Percentiles rank a stretch among this genome's conserved stretches.
Evolutionary conservation across 129 eudicot genomes (phyloP).

Genomic region (Chrysanthemum lavandulifolium): DNA sequence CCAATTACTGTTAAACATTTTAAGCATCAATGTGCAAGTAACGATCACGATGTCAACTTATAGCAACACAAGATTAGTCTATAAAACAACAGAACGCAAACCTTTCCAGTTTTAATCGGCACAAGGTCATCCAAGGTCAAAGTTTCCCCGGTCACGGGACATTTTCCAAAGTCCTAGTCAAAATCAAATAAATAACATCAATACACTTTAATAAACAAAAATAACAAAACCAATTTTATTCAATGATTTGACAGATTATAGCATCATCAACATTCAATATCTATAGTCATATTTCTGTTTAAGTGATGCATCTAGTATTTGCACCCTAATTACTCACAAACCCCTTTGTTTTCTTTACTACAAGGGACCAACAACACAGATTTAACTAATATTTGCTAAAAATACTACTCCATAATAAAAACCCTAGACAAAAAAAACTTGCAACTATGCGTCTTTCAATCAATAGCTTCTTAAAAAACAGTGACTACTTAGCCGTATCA

Average conservation of each 20-base stretch:
- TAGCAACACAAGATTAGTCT: not conserved
- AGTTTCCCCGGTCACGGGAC: constrained; percentile 87
- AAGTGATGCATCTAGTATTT: not conserved
- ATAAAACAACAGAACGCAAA: constrained; percentile 24
- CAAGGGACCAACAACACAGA: too few species aligned
- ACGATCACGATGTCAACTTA: not conserved
- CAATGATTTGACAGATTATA: too few species aligned
- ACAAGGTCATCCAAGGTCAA: constrained; percentile 76
- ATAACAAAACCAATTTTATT: not conserved
- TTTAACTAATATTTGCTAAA: too few species aligned
- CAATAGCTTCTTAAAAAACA: too few species aligned
- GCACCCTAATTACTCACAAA: not conserved
- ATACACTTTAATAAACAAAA: not conserved
- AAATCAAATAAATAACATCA: constrained; percentile 13
- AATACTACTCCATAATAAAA: too few species aligned
- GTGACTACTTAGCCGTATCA: too few species aligned
- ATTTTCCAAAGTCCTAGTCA: constrained; percentile 82
- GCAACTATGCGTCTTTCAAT: too few species aligned
- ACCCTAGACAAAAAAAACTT: too few species aligned
- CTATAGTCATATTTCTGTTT: not conserved
- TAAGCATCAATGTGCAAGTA: constrained; percentile 13
- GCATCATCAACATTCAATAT: not conserved
- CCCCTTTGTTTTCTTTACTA: not conserved
- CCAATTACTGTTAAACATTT: not conserved
- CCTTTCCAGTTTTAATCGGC: constrained; percentile 89